Evolutionary conservation across 2,329 filamentous ascomycete genomes (phyloP).

Genomic region (Colletotrichum zoysiae): DNA sequence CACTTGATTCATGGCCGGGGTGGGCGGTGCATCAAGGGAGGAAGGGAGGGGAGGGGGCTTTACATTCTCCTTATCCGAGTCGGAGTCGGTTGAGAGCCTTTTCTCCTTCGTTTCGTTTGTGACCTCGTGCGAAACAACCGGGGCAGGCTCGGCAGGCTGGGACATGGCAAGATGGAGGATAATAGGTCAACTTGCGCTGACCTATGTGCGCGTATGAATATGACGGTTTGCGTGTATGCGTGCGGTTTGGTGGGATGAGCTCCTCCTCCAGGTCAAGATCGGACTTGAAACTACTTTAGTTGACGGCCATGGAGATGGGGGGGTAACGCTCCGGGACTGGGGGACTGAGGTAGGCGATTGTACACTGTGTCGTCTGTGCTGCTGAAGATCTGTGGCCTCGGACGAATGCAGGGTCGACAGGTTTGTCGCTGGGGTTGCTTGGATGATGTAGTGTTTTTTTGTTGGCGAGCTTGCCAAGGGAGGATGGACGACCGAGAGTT

Average conservation of each 20-base stretch:
- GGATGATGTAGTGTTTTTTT: conserved; percentile 15
- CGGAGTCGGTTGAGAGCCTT: conserved; percentile 37
- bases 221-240: conserved; percentile 4
- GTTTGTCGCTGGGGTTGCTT: conserved; percentile 17
- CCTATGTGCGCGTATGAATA: neutral
- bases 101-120: conserved; percentile 42
- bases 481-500: conserved; percentile 23
- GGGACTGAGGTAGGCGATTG: conserved; percentile 20
- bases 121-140: conserved; percentile 27
- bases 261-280: conserved; percentile 20
- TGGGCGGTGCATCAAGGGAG: conserved; percentile 30
- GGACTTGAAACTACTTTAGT: conserved; percentile 28
- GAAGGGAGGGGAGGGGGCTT: conserved; percentile 17
- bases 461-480: conserved; percentile 17
- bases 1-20: neutral
- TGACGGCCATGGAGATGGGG: conserved; percentile 41
- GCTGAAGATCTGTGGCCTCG: conserved; percentile 31
- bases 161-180: conserved; percentile 49
- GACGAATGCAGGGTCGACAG: conserved; percentile 19
- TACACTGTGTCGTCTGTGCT: conserved; percentile 38
- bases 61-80: conserved; percentile 43
- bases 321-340: conserved; percentile 11
- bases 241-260: conserved; percentile 19
- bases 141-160: conserved; percentile 49
- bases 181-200: conserved; percentile 27